Percentiles rank a stretch among this genome's conserved stretches.
Evolutionary conservation across 192 early-diverging fungal species (phyloP).

Genomic region (Backusella macrospora): DNA sequence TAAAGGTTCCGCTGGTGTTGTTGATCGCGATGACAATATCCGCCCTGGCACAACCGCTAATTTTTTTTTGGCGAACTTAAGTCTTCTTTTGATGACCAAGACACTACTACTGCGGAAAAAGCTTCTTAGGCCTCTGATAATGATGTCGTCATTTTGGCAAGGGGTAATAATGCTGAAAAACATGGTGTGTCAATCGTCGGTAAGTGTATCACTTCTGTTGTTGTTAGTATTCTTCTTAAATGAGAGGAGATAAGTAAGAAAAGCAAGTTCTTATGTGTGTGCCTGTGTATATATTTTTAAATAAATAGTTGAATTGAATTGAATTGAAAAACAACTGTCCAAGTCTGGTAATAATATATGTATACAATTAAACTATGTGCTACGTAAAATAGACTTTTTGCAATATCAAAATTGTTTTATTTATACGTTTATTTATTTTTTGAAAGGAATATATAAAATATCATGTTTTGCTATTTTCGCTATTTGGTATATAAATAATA

Average conservation of each 20-base stretch:
- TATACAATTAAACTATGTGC: neutral
- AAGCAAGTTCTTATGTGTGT: too few species aligned
- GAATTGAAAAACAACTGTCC: too few species aligned
- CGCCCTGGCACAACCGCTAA: constrained; percentile 81
- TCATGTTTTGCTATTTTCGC: too few species aligned
- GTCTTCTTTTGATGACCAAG: constrained; percentile 86
- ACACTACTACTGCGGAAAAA: constrained; percentile 92
- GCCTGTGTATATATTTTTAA: too few species aligned
- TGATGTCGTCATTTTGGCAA: constrained; percentile 95
- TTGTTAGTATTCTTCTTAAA: constrained; percentile 85
- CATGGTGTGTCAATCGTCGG: constrained; percentile 84
- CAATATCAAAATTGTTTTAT: neutral
- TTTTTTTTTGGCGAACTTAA: constrained; percentile 78
- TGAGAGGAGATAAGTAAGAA: neutral
- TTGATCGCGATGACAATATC: constrained; percentile 91
- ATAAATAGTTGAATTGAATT: too few species aligned
- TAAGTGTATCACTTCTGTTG: constrained; percentile 84
- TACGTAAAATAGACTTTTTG: neutral
- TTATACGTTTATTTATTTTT: neutral
- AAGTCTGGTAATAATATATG: too few species aligned
- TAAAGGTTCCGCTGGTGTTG: constrained; percentile 68
- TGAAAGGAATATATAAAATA: neutral
- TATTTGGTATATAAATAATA: neutral
- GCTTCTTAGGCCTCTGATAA: constrained; percentile 98
- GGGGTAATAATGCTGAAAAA: constrained; percentile 87